phyloP scores from a whole-genome alignment of 306 rosid species.

The Medicago ruthenica region DNA sequence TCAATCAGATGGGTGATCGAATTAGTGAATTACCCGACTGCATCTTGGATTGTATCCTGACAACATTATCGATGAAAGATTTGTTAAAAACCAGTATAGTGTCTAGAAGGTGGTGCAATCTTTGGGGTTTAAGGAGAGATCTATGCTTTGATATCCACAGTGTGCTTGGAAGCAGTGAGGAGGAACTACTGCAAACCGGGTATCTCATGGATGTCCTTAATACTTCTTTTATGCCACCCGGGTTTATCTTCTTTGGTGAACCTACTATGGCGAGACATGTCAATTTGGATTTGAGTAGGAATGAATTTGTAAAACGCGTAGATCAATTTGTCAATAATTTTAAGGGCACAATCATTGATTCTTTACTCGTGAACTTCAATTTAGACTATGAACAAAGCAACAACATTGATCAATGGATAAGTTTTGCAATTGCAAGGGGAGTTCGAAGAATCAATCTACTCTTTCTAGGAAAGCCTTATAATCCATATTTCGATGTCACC shows the following conservation, averaged over 20 bases:
- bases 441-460: neutral
- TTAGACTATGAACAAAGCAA: neutral
- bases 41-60: neutral
- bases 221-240: too few relatives aligned
- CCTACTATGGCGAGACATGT: neutral
- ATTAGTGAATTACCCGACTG: constrained; percentile 5
- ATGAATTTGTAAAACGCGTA: neutral
- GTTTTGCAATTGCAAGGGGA: neutral
- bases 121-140: neutral
- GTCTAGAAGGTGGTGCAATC: constrained; percentile 1
- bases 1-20: neutral
- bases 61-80: constrained; percentile 15
- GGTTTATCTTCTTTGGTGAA: too few relatives aligned
- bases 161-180: neutral
- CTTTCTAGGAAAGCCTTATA: neutral
- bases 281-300: neutral
- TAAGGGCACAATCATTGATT: neutral
- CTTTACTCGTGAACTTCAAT: neutral
- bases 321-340: neutral
- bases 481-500: too few relatives aligned
- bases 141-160: neutral
- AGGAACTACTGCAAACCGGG: neutral
- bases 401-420: neutral
- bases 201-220: neutral
- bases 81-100: neutral